Percentiles rank a stretch among this genome's conserved stretches.
Evolutionary conservation across 2,329 filamentous ascomycete genomes (phyloP).

Genomic region (Fusarium pseudocircinatum): DNA sequence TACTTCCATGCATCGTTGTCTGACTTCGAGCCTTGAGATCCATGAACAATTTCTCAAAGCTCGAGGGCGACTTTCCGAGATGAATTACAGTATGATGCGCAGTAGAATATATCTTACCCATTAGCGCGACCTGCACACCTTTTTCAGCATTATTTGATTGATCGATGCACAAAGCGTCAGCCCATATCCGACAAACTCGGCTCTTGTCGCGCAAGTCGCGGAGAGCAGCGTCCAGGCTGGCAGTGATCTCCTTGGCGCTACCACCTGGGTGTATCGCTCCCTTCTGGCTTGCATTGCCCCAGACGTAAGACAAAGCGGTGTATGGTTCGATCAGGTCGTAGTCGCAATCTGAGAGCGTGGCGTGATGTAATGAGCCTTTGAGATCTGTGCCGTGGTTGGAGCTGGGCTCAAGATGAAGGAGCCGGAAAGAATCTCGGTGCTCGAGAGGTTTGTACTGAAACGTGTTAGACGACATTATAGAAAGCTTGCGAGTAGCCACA

Average conservation of each 20-base stretch:
- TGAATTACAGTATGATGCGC: not conserved
- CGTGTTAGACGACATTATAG: fast-evolving
- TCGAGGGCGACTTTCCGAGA: fast-evolving
- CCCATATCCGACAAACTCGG: not conserved
- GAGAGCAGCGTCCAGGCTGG: not conserved
- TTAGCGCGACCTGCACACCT: fast-evolving
- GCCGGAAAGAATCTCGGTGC: not conserved
- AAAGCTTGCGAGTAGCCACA: fast-evolving
- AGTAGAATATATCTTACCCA: not conserved
- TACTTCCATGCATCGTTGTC: fast-evolving
- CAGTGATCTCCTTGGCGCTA: not conserved
- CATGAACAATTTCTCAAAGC: not conserved
- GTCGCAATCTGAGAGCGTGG: not conserved
- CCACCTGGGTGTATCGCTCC: not conserved
- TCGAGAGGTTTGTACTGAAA: not conserved
- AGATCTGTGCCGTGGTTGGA: not conserved
- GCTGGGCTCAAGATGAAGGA: not conserved
- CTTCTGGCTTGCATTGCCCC: not conserved
- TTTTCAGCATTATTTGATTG: not conserved
- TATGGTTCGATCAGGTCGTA: not conserved
- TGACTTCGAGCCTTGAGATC: not conserved
- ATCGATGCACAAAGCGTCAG: not conserved
- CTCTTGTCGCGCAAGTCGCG: not conserved
- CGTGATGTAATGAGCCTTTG: not conserved
- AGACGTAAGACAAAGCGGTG: not conserved